These are phyloP conservation scores for Fusarium papillatum DNA, from an alignment of 2,329 filamentous ascomycete species.

Conservation along the genomic window DNA sequence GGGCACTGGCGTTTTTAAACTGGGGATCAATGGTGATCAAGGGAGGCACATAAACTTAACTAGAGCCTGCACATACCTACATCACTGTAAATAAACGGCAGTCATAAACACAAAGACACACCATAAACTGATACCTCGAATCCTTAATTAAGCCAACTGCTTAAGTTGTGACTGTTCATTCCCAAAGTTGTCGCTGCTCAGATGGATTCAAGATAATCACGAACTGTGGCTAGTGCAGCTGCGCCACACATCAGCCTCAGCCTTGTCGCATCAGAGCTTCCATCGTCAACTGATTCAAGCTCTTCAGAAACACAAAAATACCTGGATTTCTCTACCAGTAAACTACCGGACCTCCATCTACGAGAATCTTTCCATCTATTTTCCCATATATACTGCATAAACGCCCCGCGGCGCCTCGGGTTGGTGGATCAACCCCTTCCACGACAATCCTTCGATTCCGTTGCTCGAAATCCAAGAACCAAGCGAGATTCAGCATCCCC, in stretches of 20 bases:
- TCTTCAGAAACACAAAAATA: neutral
- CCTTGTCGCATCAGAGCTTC: slow-evolving; percentile 25
- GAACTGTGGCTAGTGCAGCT: slow-evolving; percentile 15
- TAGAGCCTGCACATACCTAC: neutral
- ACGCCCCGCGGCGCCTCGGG: neutral
- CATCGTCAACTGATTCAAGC: slow-evolving; percentile 12
- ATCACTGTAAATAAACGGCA: neutral
- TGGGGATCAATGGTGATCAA: neutral
- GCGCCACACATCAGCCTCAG: slow-evolving; percentile 28
- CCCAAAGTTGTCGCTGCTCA: neutral
- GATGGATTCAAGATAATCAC: neutral
- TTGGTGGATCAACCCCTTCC: neutral
- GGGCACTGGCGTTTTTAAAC: neutral
- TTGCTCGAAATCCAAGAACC: neutral
- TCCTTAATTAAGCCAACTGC: neutral
- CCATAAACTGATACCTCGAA: neutral
- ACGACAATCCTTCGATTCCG: neutral
- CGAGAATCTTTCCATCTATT: neutral
- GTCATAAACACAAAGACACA: neutral
- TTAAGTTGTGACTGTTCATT: neutral
- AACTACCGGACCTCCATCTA: neutral
- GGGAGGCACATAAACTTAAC: neutral
- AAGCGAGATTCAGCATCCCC: neutral
- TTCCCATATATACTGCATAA: no score
- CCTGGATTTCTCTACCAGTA: neutral